Conservation (phyloP, 73 alveolate species). For the Symbiodinium pilosum region DNA sequence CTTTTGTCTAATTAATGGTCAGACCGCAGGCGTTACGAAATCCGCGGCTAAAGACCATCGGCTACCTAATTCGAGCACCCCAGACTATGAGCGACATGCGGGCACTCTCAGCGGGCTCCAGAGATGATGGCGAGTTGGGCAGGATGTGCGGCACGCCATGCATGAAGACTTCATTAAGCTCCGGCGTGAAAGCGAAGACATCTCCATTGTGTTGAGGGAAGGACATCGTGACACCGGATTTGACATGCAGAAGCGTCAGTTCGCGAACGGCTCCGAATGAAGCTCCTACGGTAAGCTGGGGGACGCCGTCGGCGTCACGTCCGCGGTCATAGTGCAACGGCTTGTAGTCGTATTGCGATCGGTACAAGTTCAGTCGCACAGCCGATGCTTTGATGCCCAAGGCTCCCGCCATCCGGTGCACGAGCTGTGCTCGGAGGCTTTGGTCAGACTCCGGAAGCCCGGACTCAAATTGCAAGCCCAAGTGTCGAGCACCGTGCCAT, state of each 20-base stretch:
- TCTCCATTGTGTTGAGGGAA: slow-evolving; percentile 92
- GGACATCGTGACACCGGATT: slow-evolving; percentile 16
- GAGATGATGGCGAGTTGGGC: slow-evolving; percentile 40
- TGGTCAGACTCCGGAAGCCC: not conserved
- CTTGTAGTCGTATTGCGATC: slow-evolving; percentile 63
- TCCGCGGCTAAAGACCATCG: too few relatives aligned
- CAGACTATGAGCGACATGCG: slow-evolving; percentile 83
- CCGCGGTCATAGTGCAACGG: slow-evolving; percentile 94
- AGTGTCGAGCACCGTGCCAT: slow-evolving; percentile 89
- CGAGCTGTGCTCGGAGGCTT: slow-evolving; percentile 39
- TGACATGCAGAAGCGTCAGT: slow-evolving; percentile 63
- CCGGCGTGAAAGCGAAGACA: slow-evolving; percentile 94
- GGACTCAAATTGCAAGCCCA: slow-evolving; percentile 42
- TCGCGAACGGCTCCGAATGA: slow-evolving; percentile 62
- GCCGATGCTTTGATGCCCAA: slow-evolving; percentile 64
- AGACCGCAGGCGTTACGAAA: too few relatives aligned
- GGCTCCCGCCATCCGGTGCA: slow-evolving; percentile 41
- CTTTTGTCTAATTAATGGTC: too few relatives aligned
- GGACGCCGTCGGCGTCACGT: slow-evolving; percentile 66
- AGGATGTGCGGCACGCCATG: slow-evolving; percentile 89
- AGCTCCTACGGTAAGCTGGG: slow-evolving; percentile 78
- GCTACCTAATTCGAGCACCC: slow-evolving; percentile 22
- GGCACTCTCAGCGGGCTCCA: slow-evolving; percentile 37
- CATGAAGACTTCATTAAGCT: slow-evolving; percentile 84
- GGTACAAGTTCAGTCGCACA: slow-evolving; percentile 68